Conservation (phyloP, 352 stramenopile species). For the Globisporangium rhizosaccharum region DNA sequence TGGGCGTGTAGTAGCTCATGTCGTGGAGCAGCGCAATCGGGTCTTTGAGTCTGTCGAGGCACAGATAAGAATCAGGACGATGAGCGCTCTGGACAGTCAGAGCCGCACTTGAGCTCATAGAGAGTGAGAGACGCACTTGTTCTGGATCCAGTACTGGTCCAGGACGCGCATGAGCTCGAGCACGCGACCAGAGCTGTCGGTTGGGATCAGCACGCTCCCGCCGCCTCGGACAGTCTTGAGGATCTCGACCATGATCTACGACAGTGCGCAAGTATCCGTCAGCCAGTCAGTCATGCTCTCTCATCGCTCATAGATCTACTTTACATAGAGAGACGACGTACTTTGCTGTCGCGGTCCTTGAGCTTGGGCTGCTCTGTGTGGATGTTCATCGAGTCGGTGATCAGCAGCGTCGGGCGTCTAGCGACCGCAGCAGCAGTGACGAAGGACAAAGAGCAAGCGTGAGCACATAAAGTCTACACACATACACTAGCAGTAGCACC, state of each 20-base stretch:
- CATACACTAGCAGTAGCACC: not conserved
- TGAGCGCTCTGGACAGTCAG: conserved; percentile 4
- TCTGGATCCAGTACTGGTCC: conserved; percentile 94
- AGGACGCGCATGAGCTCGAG: conserved; percentile 94
- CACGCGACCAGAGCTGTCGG: conserved; percentile 91
- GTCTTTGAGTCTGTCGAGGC: conserved; percentile 50
- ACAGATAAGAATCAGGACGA: not conserved
- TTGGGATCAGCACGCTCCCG: conserved; percentile 94
- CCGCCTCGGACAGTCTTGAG: conserved; percentile 89
- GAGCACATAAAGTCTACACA: not conserved
- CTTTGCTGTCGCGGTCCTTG: conserved; percentile 84
- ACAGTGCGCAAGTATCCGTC: conserved; percentile 14
- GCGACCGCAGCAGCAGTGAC: not conserved
- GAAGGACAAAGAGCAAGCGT: not conserved
- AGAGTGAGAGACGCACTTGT: conserved; percentile 64
- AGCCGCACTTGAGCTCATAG: not conserved
- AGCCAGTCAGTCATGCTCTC: conserved; percentile 3
- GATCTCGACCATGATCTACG: conserved; percentile 90
- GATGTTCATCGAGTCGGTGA: conserved; percentile 88
- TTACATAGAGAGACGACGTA: conserved; percentile 8
- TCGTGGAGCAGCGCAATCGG: conserved; percentile 84
- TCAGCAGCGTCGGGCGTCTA: conserved; percentile 79
- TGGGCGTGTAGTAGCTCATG: conserved; percentile 88
- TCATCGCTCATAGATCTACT: not conserved
- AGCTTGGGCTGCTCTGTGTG: conserved; percentile 83